Evolutionary conservation across 176 grass and related monocot genomes (phyloP).

Genomic region (Rhynchospora pubera): DNA sequence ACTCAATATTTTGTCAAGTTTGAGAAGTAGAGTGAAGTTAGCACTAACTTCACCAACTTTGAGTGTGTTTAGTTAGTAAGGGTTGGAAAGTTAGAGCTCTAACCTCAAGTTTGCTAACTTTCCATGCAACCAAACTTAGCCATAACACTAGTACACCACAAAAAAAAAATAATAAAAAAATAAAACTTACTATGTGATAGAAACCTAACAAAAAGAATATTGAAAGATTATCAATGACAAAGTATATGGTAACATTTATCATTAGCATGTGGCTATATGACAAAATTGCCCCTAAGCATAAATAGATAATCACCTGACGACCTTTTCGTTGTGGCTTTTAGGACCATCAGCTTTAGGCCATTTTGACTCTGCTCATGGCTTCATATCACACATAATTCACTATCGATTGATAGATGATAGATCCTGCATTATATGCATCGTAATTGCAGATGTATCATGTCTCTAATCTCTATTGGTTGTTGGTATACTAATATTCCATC

Average conservation of each 20-base stretch:
- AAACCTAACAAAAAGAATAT: too few relatives aligned
- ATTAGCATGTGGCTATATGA: background rate
- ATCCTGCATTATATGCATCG: background rate
- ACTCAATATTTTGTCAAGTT: too few relatives aligned
- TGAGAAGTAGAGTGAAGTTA: too few relatives aligned
- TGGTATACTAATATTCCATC: background rate
- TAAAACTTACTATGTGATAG: too few relatives aligned
- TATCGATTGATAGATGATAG: background rate
- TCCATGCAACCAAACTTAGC: too few relatives aligned
- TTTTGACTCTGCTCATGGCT: background rate
- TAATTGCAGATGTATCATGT: slow-evolving; percentile 2
- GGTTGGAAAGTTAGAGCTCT: too few relatives aligned
- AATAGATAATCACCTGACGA: background rate
- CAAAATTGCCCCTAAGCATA: background rate
- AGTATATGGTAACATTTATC: background rate
- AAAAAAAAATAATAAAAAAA: too few relatives aligned
- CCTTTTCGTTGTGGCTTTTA: background rate
- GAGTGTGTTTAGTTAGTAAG: too few relatives aligned
- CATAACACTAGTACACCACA: too few relatives aligned
- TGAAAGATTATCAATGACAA: background rate
- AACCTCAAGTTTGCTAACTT: too few relatives aligned
- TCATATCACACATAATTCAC: background rate
- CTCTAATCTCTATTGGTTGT: background rate
- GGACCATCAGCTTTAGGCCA: background rate
- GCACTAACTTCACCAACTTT: too few relatives aligned